Base-by-base conservation (phyloP, 2,329 filamentous ascomycete genomes). In the Penicillium digitatum region DNA sequence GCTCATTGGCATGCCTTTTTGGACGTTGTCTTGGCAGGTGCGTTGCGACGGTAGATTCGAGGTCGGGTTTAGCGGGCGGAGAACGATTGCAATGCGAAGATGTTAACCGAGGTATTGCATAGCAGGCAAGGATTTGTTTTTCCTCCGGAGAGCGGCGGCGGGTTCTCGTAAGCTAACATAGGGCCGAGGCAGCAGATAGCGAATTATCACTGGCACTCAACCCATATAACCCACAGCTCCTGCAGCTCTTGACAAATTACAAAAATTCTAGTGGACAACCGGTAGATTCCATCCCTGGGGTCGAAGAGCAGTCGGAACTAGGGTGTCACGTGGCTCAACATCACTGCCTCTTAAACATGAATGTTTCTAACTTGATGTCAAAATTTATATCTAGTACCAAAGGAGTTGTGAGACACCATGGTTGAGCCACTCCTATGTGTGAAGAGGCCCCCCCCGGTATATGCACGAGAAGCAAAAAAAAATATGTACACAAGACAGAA, bases 401-500 rank as follows among this genome's bases (percentile, higher is more conserved):
- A 22, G 44, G 39, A 37, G 12, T 32, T 34, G 27, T 27, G 16
- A 31, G 18, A 27, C 35, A 54, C 20, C 37, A 31, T 14, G 22
- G 29, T 26, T 26, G 10, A 34, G 22, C 38, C 48, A 34, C 29
- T 46, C 14, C 8, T 5, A 32, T 29, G n/a, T 29, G n/a, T 1
- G n/a, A 32, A 48, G 38, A 35, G 54, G 53, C 26, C 51, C 43
- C 49, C 47, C 56, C 43, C 42, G 57, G 45, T 69, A 66, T 69
- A 68, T 68, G 66, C 62, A 69, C 52, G 43, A 61, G 54, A 63
- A 62, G 52, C 34, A 54, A 55, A 24, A 55, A 40, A 40, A 48
- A 56, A 68, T 70, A 71, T 71, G 64, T 71, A 71, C 68, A 71
- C 48, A 55, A 58, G 58, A 63, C 56, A 56, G 47, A 60, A 58